Percentiles rank a stretch among this genome's conserved stretches.
Conservation (phyloP, 2,329 filamentous ascomycete species). For the Botrytis hyacinthi region DNA sequence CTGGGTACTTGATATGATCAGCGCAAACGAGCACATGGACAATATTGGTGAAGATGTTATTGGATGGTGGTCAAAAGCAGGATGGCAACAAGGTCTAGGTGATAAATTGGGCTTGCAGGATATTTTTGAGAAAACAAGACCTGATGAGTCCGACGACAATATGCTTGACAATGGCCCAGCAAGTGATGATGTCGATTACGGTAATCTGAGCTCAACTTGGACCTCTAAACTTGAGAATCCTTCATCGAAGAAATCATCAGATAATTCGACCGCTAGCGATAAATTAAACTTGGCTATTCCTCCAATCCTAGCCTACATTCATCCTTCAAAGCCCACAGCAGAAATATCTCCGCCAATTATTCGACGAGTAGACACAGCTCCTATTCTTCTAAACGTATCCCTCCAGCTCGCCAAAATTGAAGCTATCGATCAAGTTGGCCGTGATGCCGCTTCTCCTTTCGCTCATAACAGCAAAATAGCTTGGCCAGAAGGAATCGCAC, state of each 20-base stretch:
- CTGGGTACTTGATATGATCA: constrained; percentile 85
- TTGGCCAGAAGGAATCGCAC: constrained; percentile 77
- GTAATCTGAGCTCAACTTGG: constrained; percentile 36
- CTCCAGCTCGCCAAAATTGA: constrained; percentile 82
- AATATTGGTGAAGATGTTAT: constrained; percentile 89
- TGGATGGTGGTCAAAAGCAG: constrained; percentile 92
- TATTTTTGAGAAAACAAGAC: constrained; percentile 53
- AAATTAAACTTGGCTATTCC: constrained; percentile 54
- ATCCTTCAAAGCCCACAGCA: constrained; percentile 51
- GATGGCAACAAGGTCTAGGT: constrained; percentile 80
- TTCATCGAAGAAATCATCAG: not conserved
- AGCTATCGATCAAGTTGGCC: constrained; percentile 63
- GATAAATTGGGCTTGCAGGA: constrained; percentile 73
- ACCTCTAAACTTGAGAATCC: constrained; percentile 31
- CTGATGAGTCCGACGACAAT: constrained; percentile 41
- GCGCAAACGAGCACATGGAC: constrained; percentile 76
- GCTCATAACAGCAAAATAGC: constrained; percentile 78
- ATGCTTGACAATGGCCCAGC: constrained; percentile 34
- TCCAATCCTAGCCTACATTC: constrained; percentile 78
- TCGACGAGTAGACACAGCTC: constrained; percentile 83
- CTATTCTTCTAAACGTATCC: constrained; percentile 76
- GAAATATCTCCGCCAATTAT: constrained; percentile 59
- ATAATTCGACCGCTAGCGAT: not conserved
- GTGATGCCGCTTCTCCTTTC: constrained; percentile 63
- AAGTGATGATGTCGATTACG: constrained; percentile 35